Evolutionary conservation across 306 rosid species (phyloP), one percentile per base, ranked within the genome.

Genomic region (Carpinus viminea): DNA sequence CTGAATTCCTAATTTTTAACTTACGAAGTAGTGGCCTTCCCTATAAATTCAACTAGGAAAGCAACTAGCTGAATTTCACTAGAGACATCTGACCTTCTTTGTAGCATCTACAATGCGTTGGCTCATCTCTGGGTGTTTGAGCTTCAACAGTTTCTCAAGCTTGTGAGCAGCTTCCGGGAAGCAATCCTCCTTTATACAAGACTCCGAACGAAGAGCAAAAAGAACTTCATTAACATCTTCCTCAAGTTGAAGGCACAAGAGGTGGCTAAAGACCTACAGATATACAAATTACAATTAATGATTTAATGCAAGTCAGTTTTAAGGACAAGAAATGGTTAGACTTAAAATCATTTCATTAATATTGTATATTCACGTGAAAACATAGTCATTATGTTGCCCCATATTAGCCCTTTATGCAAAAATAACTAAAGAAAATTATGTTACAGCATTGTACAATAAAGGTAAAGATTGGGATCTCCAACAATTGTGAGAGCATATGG

Each of bases 201-300:
- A 81, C 71, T 88, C 91, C 0, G 89, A 88, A 60, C 87, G 85
- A 46, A 92, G 93, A 28, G 93, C 98, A 69, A 92, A 92, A 60
- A 92, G 85, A 54, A 92, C 92, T 87, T 92, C 98, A 75, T 95
- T 95, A 59, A 95, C 93, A 61, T 95, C 98, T 86, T 94, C 97
- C 66, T 92, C 98, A 57, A 88, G 87, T 82, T 87, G 87, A 80
- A 95, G 97, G 87, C 83, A 53, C 84, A 86, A 89, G 54, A 95
- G 85, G 85, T 87, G 93, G 80, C 87, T 75, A 73, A 95, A 95
- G 55, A 92, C 98, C 98, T 95, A 74, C 51, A 78, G 18, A 55
- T 21, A 71, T n/a, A 55, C 70, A 51, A 41, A 57, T 26, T 48
- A 77, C 24, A 74, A n/a, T 21, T 34, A 11, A 56, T 12, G 38